These are phyloP conservation scores for Ogataea ganodermae DNA, from an alignment of 805 yeast genomes.

Conservation along the genomic window DNA sequence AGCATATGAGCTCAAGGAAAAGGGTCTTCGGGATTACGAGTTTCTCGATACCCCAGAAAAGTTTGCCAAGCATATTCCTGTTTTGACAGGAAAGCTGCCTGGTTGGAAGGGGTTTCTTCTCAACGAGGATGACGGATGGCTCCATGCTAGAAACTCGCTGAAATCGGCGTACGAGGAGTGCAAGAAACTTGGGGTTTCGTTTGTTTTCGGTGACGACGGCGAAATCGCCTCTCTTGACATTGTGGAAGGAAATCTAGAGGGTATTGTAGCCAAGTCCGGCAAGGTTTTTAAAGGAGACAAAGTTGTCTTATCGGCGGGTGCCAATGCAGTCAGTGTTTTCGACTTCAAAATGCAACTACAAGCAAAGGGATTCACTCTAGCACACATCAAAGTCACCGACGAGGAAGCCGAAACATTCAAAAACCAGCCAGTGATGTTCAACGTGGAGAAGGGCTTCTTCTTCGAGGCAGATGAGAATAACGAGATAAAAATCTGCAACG, in stretches of 20 bases:
- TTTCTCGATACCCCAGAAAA: constrained; percentile 24
- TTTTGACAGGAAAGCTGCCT: constrained; percentile 10
- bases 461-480: constrained; percentile 48
- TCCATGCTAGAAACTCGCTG: constrained; percentile 33
- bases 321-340: constrained; percentile 38
- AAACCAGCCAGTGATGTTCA: constrained; percentile 44
- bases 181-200: constrained; percentile 21
- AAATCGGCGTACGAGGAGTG: constrained; percentile 25
- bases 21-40: constrained; percentile 17
- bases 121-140: constrained; percentile 35
- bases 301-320: constrained; percentile 40
- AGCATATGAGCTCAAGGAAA: constrained; percentile 29
- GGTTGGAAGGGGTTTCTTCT: constrained; percentile 17
- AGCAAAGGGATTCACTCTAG: constrained; percentile 41
- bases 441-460: constrained; percentile 44
- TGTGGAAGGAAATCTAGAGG: constrained; percentile 6
- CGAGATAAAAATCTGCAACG: constrained; percentile 38
- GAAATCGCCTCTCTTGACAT: constrained; percentile 8
- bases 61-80: constrained; percentile 18
- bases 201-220: constrained; percentile 19
- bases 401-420: constrained; percentile 38
- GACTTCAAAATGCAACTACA: constrained; percentile 35
- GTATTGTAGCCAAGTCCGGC: constrained; percentile 29
- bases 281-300: constrained; percentile 30
- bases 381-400: constrained; percentile 39